phyloP scores from a whole-genome alignment of 148 eudicot genomes.

The Camellia sinensis region DNA sequence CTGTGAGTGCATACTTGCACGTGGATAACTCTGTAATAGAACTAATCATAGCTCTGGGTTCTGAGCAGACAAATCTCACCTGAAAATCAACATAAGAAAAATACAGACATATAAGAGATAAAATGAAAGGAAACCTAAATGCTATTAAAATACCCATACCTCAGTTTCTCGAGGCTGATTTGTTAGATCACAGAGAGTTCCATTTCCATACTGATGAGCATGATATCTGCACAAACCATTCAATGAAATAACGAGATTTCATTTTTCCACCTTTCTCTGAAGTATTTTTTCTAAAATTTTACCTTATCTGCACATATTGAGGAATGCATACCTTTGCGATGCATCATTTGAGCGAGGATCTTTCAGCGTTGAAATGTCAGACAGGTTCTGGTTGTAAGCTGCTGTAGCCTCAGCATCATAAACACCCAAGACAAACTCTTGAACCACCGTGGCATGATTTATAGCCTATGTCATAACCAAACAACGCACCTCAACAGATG shows the following conservation, averaged over 20 bases:
- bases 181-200: conserved; percentile 87
- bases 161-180: conserved; percentile 85
- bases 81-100: conserved; percentile 25
- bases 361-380: conserved; percentile 72
- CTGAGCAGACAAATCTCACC: conserved; percentile 96
- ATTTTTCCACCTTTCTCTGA: neutral
- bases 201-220: conserved; percentile 78
- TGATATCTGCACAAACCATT: conserved; percentile 65
- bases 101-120: neutral
- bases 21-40: conserved; percentile 90
- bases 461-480: neutral
- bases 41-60: conserved; percentile 80
- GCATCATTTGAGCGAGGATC: conserved; percentile 95
- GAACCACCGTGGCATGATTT: conserved; percentile 47
- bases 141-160: conserved; percentile 32
- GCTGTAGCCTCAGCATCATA: conserved; percentile 84
- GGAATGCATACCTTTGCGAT: conserved; percentile 62
- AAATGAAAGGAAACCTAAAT: conserved; percentile 9
- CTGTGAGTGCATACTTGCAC: conserved; percentile 91
- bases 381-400: conserved; percentile 68
- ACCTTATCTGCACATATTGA: neutral
- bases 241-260: neutral
- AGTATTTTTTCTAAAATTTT: neutral
- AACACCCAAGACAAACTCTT: conserved; percentile 77
- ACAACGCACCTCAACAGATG: neutral